Evolutionary conservation across 31 red algal species (phyloP).

Genomic region (Endocladia muricata): DNA sequence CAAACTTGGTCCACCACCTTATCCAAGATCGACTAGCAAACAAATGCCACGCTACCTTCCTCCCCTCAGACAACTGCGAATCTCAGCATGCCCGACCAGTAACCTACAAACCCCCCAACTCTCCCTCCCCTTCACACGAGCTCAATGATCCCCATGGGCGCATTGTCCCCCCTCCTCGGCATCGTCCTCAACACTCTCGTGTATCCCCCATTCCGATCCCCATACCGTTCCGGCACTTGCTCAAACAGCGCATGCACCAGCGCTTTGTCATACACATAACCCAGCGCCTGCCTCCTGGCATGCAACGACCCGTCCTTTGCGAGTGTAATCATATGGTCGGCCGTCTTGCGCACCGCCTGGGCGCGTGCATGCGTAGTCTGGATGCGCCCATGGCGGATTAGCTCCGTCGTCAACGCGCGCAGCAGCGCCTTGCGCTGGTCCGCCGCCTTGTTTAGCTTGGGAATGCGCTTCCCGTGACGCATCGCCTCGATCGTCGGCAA

Average conservation of each 20-base stretch:
- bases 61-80: too few species aligned
- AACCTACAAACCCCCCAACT: background rate
- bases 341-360: slow-evolving; percentile 77
- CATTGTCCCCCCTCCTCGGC: slow-evolving; percentile 94
- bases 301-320: slow-evolving; percentile 88
- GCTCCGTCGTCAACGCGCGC: slow-evolving; percentile 93
- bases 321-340: slow-evolving; percentile 91
- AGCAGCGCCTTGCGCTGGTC: slow-evolving; percentile 98
- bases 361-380: slow-evolving; percentile 85
- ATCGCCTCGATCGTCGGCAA: slow-evolving; percentile 42
- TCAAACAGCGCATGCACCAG: slow-evolving; percentile 97
- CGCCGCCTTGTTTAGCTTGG: slow-evolving; percentile 90
- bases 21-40: too few species aligned
- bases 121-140: slow-evolving; percentile 62
- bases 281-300: slow-evolving; percentile 91
- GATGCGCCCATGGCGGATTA: slow-evolving; percentile 97
- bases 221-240: slow-evolving; percentile 88
- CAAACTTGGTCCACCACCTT: too few species aligned
- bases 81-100: background rate
- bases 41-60: too few species aligned
- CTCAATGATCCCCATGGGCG: slow-evolving; percentile 91
- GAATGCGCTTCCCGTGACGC: slow-evolving; percentile 83
- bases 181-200: slow-evolving; percentile 83
- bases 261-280: slow-evolving; percentile 96
- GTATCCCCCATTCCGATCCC: slow-evolving; percentile 90